Base-by-base conservation (phyloP, 495 filamentous ascomycete species). In the Xylaria castorea region DNA sequence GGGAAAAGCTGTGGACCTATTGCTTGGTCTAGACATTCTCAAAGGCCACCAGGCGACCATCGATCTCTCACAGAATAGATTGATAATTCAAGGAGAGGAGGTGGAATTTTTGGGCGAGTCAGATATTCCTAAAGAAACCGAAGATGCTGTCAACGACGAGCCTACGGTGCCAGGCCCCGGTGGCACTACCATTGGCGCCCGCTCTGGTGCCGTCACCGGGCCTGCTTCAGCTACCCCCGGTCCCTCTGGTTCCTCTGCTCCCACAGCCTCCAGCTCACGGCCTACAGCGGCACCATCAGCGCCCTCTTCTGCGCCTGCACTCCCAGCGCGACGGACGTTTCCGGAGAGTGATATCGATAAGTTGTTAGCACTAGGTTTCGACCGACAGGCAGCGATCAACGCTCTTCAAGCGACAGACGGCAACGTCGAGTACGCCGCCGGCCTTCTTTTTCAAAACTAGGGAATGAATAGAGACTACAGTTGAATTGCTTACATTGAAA, bases 1-100 rank as follows among this genome's bases (percentile, higher is more conserved):
- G 82, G 96, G 96, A 46, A 99, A 98, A 81, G 90, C 93, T 71
- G 96, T 98, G n/a, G 96, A 98, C 76, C 85, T 99, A 14, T 88
- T 99, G 9, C 87, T 99, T 14, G 96, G 96, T 7, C 84, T 99
- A 58, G 96, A 99, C 79, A 99, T 99, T 92, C 84, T 98, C 64
- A 97, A 94, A 81, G 88, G 97, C 40, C 93, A 97, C 80, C 95
- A 97, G 81, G 96, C 95, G 5, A 92, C 87, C 71, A 94, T 99
- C 74, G 97, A 99, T 77, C 88, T 99, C 11, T 85, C 87, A 72
- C 91, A 89, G 77, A 91, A 92, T 71, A 91, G 89, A 40, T 87
- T 99, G 22, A 84, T 95, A 40, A 97, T 99, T 76, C 93, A 96
- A 77, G 93, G 92, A 66, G 90, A 92, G 61, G 92, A 94, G 58